Conservation (phyloP, 768 basidiomycete genomes). For the Tylopilus rubrobrunneus region DNA sequence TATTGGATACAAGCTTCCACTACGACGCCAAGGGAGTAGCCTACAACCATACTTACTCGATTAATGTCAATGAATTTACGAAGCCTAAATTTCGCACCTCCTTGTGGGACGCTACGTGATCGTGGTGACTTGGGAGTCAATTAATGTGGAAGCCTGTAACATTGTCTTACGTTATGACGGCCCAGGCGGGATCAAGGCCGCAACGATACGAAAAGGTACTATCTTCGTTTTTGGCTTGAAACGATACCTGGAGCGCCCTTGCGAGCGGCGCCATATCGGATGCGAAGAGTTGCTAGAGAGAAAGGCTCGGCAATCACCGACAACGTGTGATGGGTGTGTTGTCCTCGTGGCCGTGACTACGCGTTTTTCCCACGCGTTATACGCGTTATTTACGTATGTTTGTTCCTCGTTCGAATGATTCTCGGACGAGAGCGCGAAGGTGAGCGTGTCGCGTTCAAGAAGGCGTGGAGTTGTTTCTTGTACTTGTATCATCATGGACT, state of each 20-base stretch:
- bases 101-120: conserved; percentile 45
- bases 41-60: conserved; percentile 35
- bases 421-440: background rate
- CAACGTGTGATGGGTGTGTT: conserved; percentile 16
- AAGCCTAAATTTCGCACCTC: conserved; percentile 35
- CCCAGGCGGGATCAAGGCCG: conserved; percentile 44
- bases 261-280: conserved; percentile 16
- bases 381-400: conserved; percentile 31
- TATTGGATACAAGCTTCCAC: conserved; percentile 51
- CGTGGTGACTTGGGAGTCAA: background rate
- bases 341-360: conserved; percentile 18
- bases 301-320: background rate
- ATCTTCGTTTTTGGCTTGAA: conserved; percentile 19
- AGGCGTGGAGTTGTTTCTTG: background rate
- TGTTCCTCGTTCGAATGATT: conserved; percentile 26
- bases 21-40: conserved; percentile 54
- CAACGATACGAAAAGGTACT: conserved; percentile 23
- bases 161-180: conserved; percentile 36
- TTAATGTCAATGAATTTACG: background rate
- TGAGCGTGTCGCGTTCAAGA: background rate
- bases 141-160: background rate
- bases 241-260: conserved; percentile 22
- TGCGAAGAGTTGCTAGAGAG: no score
- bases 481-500: conserved; percentile 19
- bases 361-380: conserved; percentile 22